Evolutionary conservation across 305 asterid genomes (phyloP), one percentile per base, ranked within the genome.

Genomic region (Rubia peregrina): DNA sequence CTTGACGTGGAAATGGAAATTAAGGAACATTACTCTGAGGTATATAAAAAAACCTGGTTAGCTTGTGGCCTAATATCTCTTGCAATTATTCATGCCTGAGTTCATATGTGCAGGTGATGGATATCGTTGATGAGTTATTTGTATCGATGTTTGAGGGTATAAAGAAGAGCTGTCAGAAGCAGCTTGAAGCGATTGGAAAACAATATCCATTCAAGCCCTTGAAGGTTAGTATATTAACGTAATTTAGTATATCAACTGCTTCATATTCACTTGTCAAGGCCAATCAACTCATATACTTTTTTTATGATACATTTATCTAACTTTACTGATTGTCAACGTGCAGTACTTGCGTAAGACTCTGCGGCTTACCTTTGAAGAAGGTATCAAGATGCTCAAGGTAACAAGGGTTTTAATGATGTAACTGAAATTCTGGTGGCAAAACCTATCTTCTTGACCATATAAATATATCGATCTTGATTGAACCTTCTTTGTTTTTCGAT

Each of bases 1-100:
- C 98, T 92, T 81, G 98, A 92, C 60, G 92, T 83, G 72, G 98
- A 92, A 85, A 90, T 92, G 98, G 95, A 87, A 78, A 88, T 92
- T n/a, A 83, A 88, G 64, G 92, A 87, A 71, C 95, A 90, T 76
- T 92, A 92, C 72, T 80, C 92, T 55, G 98, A 92, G 94, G 98
- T 90, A 75, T 65, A 72, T 40, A 53, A 69, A 33, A 12, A 6
- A 10, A 51, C 59, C 2, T 33, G 38, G 22, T 42, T 59, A 56
- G 59, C 17, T 42, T 67, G 65, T 19, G 57, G 75, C 21, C 65
- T 30, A 17, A 55, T 33, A 40, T 57, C 56, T 73, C 13, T 48
- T 4, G 67, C 40, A 26, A 7, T 40, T 67, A 67, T 22, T 61
- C 61, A 70, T 49, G 41, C 77, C 61, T 19, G 43, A 55, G 67